Evolutionary conservation across 2,329 filamentous ascomycete species (phyloP), one percentile per base, ranked within the genome.

Genomic region (Talaromyces sp.): DNA sequence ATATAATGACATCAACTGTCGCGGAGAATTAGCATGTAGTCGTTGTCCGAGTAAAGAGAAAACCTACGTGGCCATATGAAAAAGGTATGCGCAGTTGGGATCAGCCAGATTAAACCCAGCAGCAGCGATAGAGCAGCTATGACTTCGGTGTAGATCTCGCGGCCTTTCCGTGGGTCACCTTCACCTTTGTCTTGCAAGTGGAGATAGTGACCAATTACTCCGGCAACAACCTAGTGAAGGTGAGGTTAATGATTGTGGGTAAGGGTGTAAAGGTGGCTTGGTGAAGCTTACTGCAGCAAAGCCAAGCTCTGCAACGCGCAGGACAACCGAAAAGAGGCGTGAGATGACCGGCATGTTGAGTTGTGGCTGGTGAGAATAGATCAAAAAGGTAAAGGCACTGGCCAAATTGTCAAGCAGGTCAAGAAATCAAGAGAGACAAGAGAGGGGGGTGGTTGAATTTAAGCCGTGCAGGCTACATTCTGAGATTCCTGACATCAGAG

Each of bases 81-180:
- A 73, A 92, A 90, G 53, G 80, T 82, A 56, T 78, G 77, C 2
- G 84, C 83, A 69, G 90, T 89, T 1, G 90, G 90, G 46, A 92
- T 80, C 29, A 92, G 79, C 84, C 88, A 90, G 63, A 92, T 72
- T 27, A 92, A 74, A 5, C 84, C 80, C n/a, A 90, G 77, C 46
- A 92, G 72, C 58, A 92, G 85, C 12, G 86, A 85, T 19, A 92
- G 69, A 21, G 81, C 86, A 2, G 90, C 87, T 43, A 92, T 81
- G 19, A 90, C 84, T 69, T 89, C 84, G 52, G 88, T 84, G 78
- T 91, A 92, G 75, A 92, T 90, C 77, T 88, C 86, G 60, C 89
- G 86, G 38, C 81, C 85, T 43, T 83, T 76, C 80, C 83, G 86
- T 61, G 79, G 74, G 57, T 80, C 79, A 38, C 78, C 72, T 35